Base-by-base conservation (phyloP, 2,329 filamentous ascomycete species). In the Epichloe festucae region DNA sequence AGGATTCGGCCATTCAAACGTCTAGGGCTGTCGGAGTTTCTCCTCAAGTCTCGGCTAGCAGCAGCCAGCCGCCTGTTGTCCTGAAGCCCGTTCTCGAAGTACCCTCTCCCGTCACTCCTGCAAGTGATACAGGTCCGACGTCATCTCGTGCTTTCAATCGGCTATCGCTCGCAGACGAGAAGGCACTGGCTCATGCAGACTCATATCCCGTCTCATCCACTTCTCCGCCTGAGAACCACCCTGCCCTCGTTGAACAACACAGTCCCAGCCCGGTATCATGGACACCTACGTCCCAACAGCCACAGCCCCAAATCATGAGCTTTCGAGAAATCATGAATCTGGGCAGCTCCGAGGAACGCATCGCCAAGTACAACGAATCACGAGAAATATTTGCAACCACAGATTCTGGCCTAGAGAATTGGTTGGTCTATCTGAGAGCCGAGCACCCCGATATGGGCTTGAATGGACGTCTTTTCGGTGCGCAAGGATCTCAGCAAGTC, bases 281-380 rank as follows among this genome's bases (percentile, higher is more conserved):
- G 31, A 49, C 55, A 6, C 49, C 55, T n/a, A 23, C 52, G 12
- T 44, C 44, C 21, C 50, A 58, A 47, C 50, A 47, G 27, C 44
- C 52, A 23, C 54, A 52, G 23, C 46, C 61, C 11, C 60, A 61
- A 46, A 70, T 78, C 39, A 74, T 77, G 56, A 72, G 77, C 1
- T 90, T 94, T 67, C 79, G 82, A 48, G 85, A 95, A 53, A 95
- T 96, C 54, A 74, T 89, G 59, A 80, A 78, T 8, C 74, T 93
- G 48, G 74, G 78, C 15, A 79, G 78, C 2, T 67, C 82, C 0
- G 66, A 74, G 14, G 83, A 93, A 57, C 81, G 89, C 19, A 86
- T 93, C 54, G 72, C 76, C 43, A 83, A 81, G 14, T 95, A 87
- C 64, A 79, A 87, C 53, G 78, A 84, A 53, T 85, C 86, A 0